A percentile compares a stretch with the other conserved stretches of the same genome.
Conservation (phyloP, 306 rosid species). For the Prinsepia uniflora region DNA sequence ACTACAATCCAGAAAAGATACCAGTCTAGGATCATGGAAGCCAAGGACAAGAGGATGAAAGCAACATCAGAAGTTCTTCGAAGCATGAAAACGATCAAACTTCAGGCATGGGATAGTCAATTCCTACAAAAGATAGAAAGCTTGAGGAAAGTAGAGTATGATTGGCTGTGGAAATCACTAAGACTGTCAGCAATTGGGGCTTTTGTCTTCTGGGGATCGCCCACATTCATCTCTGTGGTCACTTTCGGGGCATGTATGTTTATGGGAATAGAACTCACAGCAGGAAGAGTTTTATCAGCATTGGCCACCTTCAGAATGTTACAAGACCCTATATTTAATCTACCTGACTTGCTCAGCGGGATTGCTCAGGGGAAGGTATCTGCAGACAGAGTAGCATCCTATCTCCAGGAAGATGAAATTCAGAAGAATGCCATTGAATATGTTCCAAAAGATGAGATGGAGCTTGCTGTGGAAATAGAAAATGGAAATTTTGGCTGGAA, state of each 20-base stretch:
- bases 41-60: constrained; percentile 87
- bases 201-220: constrained; percentile 87
- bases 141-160: constrained; percentile 54
- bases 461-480: constrained; percentile 52
- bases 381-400: constrained; percentile 71
- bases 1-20: constrained; percentile 70
- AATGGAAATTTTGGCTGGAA: constrained; percentile 87
- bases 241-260: constrained; percentile 72
- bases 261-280: constrained; percentile 84
- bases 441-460: constrained; percentile 56
- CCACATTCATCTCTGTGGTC: constrained; percentile 74
- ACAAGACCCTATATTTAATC: constrained; percentile 82
- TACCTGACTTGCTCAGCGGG: constrained; percentile 78
- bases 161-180: constrained; percentile 68
- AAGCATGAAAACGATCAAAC: constrained; percentile 81
- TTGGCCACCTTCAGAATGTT: constrained; percentile 87
- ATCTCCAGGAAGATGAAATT: constrained; percentile 71
- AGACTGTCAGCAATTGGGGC: constrained; percentile 48
- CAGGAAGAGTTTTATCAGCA: constrained; percentile 84
- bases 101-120: constrained; percentile 89
- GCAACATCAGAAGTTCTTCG: constrained; percentile 78
- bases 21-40: constrained; percentile 84
- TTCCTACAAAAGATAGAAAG: constrained; percentile 58
- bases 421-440: constrained; percentile 56
- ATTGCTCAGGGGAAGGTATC: constrained; percentile 95